Evolutionary conservation across 2,329 filamentous ascomycete species (phyloP).

Genomic region (Fulvia fulva): DNA sequence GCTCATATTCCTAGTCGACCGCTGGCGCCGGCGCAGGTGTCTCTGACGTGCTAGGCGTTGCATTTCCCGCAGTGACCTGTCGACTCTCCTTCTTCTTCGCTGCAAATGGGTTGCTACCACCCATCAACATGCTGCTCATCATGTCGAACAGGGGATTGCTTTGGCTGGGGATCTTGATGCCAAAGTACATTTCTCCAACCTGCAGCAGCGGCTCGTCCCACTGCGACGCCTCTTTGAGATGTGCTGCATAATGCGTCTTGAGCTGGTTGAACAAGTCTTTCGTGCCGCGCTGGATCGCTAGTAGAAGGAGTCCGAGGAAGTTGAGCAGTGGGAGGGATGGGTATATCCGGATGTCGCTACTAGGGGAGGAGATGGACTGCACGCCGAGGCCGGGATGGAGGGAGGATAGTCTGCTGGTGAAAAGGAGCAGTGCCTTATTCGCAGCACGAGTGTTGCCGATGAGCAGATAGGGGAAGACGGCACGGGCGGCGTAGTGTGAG

Average conservation of each 20-base stretch:
- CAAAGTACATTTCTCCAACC: constrained; percentile 96
- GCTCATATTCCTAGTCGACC: constrained; percentile 4
- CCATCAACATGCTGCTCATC: constrained; percentile 93
- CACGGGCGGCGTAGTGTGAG: constrained; percentile 78
- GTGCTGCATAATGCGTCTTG: constrained; percentile 71
- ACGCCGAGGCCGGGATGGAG: constrained; percentile 62
- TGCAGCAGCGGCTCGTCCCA: constrained; percentile 80
- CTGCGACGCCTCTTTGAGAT: constrained; percentile 66
- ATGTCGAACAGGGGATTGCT: constrained; percentile 94
- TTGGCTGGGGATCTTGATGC: constrained; percentile 80
- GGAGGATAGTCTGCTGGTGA: constrained; percentile 62
- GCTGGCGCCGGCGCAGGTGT: constrained; percentile 6
- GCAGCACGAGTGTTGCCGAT: constrained; percentile 87
- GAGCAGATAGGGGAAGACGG: constrained; percentile 84
- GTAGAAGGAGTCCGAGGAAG: constrained; percentile 79
- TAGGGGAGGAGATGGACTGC: constrained; percentile 74
- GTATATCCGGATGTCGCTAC: constrained; percentile 71
- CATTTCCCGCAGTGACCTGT: constrained; percentile 40
- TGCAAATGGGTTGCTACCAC: constrained; percentile 58
- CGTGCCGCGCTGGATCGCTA: constrained; percentile 77
- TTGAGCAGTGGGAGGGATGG: constrained; percentile 91
- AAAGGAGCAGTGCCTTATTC: constrained; percentile 74
- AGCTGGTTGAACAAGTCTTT: constrained; percentile 77
- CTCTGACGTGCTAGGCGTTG: not conserved
- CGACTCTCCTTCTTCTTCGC: constrained; percentile 41